These are phyloP conservation scores for Solanum sejunctum DNA, from an alignment of 257 asterid species.

Conservation along the genomic window DNA sequence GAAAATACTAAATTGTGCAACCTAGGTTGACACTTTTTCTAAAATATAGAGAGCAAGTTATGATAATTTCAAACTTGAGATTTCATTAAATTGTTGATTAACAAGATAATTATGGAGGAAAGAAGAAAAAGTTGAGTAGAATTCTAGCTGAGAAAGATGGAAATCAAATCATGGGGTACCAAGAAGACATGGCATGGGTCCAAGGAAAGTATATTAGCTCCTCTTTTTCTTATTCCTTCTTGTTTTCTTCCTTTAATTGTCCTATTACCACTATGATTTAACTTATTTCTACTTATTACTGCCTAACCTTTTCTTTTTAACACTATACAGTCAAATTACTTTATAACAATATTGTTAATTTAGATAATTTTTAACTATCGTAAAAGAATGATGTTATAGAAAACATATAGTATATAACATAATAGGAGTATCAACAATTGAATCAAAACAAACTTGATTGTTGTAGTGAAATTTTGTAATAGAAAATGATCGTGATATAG, in stretches of 20 bases:
- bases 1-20: not conserved
- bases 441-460: too few relatives aligned
- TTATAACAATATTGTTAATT: not conserved
- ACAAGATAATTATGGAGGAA: not conserved
- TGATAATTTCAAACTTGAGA: not conserved
- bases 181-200: slow-evolving; percentile 1
- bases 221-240: not conserved
- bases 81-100: not conserved
- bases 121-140: not conserved
- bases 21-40: not conserved
- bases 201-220: not conserved
- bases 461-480: not conserved
- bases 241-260: slow-evolving; percentile 1
- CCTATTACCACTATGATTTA: not conserved
- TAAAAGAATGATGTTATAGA: not conserved
- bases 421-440: too few relatives aligned
- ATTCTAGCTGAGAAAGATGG: not conserved
- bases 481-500: too few relatives aligned
- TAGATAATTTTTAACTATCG: not conserved
- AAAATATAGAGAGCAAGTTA: not conserved
- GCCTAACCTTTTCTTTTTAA: not conserved
- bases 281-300: not conserved
- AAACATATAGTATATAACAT: not conserved
- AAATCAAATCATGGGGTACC: not conserved
- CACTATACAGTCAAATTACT: not conserved